Evolutionary conservation across 2,329 filamentous ascomycete genomes (phyloP).

Genomic region (Paecilomyces niveus): DNA sequence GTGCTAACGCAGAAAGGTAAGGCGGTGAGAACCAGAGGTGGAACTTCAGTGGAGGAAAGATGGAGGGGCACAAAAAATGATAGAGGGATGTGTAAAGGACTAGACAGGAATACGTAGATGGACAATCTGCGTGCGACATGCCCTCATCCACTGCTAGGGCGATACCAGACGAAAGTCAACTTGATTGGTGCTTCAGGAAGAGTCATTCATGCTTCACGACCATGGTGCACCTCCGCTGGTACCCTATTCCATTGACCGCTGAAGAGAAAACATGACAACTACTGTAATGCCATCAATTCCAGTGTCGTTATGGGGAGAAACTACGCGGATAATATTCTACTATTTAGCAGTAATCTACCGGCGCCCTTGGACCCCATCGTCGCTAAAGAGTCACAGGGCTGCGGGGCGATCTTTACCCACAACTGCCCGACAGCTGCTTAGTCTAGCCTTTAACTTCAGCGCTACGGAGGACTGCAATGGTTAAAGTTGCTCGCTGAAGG

Average conservation of each 20-base stretch:
- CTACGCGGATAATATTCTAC: too few relatives aligned
- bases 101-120: not conserved
- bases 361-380: not conserved
- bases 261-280: too few relatives aligned
- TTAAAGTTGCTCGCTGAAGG: not conserved
- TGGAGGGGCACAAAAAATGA: not conserved
- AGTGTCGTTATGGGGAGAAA: too few relatives aligned
- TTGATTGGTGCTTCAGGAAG: not conserved
- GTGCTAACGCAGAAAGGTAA: conserved; percentile 11
- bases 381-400: not conserved
- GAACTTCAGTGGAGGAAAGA: not conserved
- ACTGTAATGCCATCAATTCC: too few relatives aligned
- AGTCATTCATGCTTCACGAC: not conserved
- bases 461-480: not conserved
- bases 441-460: not conserved
- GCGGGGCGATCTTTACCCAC: not conserved
- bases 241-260: not conserved
- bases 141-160: not conserved
- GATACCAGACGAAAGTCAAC: too few relatives aligned
- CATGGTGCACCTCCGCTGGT: not conserved
- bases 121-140: not conserved
- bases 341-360: not conserved
- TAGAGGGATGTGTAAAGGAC: not conserved
- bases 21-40: conserved; percentile 1
- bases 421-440: not conserved